These are phyloP conservation scores for Fusarium redolens DNA, from an alignment of 2,329 filamentous ascomycete species.

Conservation along the genomic window DNA sequence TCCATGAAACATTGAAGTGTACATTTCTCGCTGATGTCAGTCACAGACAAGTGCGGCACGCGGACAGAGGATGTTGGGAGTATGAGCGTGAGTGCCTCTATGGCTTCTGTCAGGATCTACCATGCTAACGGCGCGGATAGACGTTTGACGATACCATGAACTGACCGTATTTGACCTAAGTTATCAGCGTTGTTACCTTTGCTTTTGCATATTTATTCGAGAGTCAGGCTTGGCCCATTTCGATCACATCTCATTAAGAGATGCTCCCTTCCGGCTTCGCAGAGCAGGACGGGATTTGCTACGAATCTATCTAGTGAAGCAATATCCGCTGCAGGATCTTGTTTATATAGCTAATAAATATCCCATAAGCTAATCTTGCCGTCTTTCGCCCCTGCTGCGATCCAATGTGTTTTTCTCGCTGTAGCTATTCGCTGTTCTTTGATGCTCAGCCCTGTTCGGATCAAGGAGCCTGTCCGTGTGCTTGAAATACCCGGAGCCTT, in stretches of 20 bases:
- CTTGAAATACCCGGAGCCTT: neutral
- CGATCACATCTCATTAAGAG: neutral
- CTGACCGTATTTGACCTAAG: neutral
- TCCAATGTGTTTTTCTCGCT: constrained; percentile 82
- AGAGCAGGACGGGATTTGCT: neutral
- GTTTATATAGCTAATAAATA: constrained; percentile 72
- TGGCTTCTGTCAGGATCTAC: neutral
- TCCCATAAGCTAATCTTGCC: constrained; percentile 97
- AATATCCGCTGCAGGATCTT: neutral
- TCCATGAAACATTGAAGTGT: neutral
- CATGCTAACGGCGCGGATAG: neutral
- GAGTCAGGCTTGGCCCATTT: neutral
- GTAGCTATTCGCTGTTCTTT: constrained; percentile 72
- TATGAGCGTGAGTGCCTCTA: constrained; percentile 3
- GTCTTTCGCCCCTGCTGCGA: constrained; percentile 92
- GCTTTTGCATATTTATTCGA: neutral
- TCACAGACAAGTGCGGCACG: constrained; percentile 25
- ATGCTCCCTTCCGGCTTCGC: neutral
- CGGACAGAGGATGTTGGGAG: constrained; percentile 9
- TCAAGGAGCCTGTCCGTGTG: constrained; percentile 3
- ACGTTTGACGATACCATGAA: neutral
- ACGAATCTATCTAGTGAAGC: neutral
- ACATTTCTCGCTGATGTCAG: constrained; percentile 19
- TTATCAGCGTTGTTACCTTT: neutral
- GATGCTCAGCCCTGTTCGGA: constrained; percentile 53